Evolutionary conservation across 2,329 filamentous ascomycete genomes (phyloP).

Genomic region (Macrophomina tecta): DNA sequence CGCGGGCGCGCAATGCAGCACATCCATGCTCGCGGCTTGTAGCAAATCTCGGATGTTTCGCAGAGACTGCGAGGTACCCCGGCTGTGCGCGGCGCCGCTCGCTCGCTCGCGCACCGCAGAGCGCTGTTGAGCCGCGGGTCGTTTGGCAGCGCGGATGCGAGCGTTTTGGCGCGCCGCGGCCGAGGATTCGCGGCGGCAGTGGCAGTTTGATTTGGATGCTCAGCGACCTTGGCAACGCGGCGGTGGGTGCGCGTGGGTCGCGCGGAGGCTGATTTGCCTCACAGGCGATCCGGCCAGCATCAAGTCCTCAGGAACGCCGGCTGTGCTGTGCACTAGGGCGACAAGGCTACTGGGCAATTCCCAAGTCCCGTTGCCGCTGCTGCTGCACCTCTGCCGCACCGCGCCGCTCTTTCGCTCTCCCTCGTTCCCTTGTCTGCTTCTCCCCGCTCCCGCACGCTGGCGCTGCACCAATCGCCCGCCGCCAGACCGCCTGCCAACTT

Average conservation of each 20-base stretch:
- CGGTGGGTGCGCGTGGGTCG: constrained; percentile 22
- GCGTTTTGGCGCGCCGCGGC: background rate
- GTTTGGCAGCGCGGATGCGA: background rate
- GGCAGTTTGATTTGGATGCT: constrained; percentile 24
- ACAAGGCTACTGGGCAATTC: constrained; percentile 20
- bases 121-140: background rate
- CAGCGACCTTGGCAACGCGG: constrained; percentile 22
- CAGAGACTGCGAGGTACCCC: constrained; percentile 22
- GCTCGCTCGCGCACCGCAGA: background rate
- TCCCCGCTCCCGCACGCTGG: constrained; percentile 25
- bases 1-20: constrained; percentile 12
- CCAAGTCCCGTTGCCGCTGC: constrained; percentile 5
- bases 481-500: constrained; percentile 24
- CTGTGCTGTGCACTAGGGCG: constrained; percentile 20
- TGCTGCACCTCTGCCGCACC: constrained; percentile 11
- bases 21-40: constrained; percentile 14
- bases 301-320: constrained; percentile 22
- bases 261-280: constrained; percentile 23
- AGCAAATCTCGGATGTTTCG: constrained; percentile 24
- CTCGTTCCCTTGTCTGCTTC: constrained; percentile 3
- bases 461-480: constrained; percentile 5
- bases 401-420: constrained; percentile 13
- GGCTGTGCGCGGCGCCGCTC: constrained; percentile 15
- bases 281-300: constrained; percentile 16
- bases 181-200: background rate